Evolutionary conservation across 371 early-diverging fungal genomes (phyloP).

Genomic region (Circinella umbellata): DNA sequence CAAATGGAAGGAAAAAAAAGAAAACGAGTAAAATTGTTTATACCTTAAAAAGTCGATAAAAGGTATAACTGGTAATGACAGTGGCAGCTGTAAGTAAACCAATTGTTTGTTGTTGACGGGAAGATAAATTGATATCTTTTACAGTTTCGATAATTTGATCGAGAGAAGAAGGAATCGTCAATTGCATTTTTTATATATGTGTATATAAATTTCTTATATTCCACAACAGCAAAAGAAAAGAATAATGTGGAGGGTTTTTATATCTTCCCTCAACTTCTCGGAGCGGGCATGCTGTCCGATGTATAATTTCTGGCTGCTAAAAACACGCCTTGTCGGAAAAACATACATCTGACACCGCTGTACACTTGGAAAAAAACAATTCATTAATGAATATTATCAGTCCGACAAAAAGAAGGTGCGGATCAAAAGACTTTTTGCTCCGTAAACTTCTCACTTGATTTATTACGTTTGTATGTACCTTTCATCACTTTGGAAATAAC

Average conservation of each 20-base stretch:
- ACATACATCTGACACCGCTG: neutral
- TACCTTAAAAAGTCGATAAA: conserved; percentile 4
- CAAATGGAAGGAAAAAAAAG: too few relatives aligned
- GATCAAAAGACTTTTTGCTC: too few relatives aligned
- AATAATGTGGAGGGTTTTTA: neutral
- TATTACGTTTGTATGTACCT: too few relatives aligned
- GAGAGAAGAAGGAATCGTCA: neutral
- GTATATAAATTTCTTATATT: too few relatives aligned
- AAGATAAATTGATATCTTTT: conserved; percentile 1
- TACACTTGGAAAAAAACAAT: too few relatives aligned
- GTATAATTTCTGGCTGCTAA: neutral
- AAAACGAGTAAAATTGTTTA: too few relatives aligned
- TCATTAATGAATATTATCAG: too few relatives aligned
- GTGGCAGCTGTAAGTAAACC: neutral
- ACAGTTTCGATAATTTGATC: neutral
- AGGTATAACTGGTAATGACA: neutral
- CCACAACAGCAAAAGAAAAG: neutral
- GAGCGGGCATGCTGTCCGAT: neutral
- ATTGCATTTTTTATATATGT: neutral
- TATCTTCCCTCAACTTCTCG: neutral
- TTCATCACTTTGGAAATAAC: too few relatives aligned
- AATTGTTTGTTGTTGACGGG: conserved; percentile 2
- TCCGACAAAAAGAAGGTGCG: too few relatives aligned
- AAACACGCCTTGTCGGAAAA: neutral
- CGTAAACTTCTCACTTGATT: too few relatives aligned